phyloP scores from a whole-genome alignment of 345 rosid genomes.

The Ailanthus altissimus region DNA sequence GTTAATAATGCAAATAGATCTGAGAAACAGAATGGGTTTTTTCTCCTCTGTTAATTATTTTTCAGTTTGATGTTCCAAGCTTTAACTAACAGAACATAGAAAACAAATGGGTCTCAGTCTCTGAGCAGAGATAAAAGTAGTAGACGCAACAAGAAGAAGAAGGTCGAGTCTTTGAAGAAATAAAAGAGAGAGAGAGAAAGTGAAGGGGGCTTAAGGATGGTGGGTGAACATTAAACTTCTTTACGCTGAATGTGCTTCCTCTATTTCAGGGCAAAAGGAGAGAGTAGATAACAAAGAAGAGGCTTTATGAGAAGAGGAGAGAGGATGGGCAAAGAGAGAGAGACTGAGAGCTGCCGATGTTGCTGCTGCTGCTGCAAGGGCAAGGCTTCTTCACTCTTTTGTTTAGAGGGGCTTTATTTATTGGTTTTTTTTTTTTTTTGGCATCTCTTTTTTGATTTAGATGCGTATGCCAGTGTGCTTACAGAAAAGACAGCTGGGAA shows the following conservation, averaged over 20 bases:
- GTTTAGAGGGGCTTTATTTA: constrained; percentile 38
- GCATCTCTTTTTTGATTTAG: no score
- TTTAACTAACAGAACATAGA: constrained; percentile 15
- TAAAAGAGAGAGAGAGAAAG: constrained; percentile 19
- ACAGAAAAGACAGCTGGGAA: not conserved
- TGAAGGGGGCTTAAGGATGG: constrained; percentile 27
- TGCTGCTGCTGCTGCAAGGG: no score
- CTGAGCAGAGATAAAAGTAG: constrained; percentile 24
- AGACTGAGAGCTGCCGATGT: constrained; percentile 18
- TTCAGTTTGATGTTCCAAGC: constrained; percentile 11
- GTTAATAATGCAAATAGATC: constrained; percentile 42
- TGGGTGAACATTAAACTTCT: constrained; percentile 42
- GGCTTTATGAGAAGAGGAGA: not conserved
- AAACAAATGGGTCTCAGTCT: constrained; percentile 25
- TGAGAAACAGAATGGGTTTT: constrained; percentile 36
- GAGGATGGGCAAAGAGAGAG: constrained; percentile 24
- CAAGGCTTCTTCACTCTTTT: constrained; percentile 35
- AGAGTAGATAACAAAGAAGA: no score
- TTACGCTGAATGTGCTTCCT: constrained; percentile 37
- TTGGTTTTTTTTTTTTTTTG: constrained; percentile 6
- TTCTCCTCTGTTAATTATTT: constrained; percentile 16
- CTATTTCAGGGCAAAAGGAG: constrained; percentile 43
- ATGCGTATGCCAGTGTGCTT: not conserved
- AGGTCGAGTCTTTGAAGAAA: constrained; percentile 21
- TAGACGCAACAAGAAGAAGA: constrained; percentile 22